Evolutionary conservation across 257 asterid genomes (phyloP), one percentile per base, ranked within the genome.

Genomic region (Prunella vulgaris): DNA sequence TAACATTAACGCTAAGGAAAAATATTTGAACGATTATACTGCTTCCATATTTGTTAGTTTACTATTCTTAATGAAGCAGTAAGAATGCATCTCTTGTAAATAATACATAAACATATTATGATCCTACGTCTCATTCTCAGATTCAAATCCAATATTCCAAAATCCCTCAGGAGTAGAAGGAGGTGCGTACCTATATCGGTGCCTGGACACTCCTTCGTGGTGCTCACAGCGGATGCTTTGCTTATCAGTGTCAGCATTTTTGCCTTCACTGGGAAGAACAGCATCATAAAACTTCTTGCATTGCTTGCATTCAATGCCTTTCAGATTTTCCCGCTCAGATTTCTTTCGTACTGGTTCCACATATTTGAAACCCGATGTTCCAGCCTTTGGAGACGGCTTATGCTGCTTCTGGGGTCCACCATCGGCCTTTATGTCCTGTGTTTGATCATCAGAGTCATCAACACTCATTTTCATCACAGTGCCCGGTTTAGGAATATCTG

Each of bases 101-200:
- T 48, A 37, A 69, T 57, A 63, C 22, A 48, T 17, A 69, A 63
- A 44, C 18, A 22, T 40, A 66, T n/a, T n/a, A n/a, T 40, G 57
- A 79, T 51, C 57, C 80, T 82, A 93, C 87, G 73, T 91, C 79
- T 91, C 96, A 70, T 96, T 86, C 80, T 91, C 97, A 70, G 97
- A 84, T 71, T 91, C 96, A 79, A 94, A 91, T 37, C 97, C 97
- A 69, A 91, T 87, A 79, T 94, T 89, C 97, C 97, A 94, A 76
- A 94, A 94, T 63, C 99, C 99, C 77, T 91, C 97, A 30, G 97
- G 99, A 74, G 99, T 91, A 27, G 53, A 82, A 70, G 99, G 99
- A 77, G 97, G 99, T 60, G 88, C 96, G 60, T 88, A 90, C 85
- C 84, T 85, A 56, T 88, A 94, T 42, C 99, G 90, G 82, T 94